Percentiles rank a stretch among this genome's conserved stretches.
Conservation (phyloP, 768 basidiomycete genomes). For the Boletus vermiculosoides region DNA sequence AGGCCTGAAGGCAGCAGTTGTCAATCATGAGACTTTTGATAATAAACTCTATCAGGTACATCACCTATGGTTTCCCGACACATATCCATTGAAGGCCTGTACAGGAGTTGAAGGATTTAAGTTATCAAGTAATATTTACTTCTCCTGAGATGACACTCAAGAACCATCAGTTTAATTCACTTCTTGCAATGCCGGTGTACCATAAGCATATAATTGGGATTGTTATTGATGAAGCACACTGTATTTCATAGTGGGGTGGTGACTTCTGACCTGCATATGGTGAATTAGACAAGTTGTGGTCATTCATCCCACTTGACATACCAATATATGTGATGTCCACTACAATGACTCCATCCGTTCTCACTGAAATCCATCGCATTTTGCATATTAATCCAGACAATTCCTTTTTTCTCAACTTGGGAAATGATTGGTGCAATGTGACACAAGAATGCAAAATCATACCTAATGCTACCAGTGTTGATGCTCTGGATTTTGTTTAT, state of each 20-base stretch:
- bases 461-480: background rate
- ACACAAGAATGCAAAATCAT: background rate
- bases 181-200: background rate
- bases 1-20: background rate
- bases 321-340: background rate
- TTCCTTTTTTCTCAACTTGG: background rate
- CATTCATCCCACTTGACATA: background rate
- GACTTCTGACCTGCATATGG: background rate
- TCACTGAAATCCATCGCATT: background rate
- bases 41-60: background rate
- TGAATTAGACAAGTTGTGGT: background rate
- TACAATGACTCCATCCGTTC: background rate
- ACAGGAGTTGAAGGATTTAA: background rate
- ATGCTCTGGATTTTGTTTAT: background rate
- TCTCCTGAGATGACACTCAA: background rate
- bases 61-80: background rate
- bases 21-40: background rate
- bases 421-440: background rate
- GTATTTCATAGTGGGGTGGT: background rate
- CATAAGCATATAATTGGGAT: background rate
- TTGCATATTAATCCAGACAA: background rate
- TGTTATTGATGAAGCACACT: background rate
- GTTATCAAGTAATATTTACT: background rate
- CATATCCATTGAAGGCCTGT: background rate
- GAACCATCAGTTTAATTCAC: background rate